A percentile compares a stretch with the other conserved stretches of the same genome.
These are phyloP conservation scores for Rubia peregrina DNA, from an alignment of 305 asterid genomes.

Conservation along the genomic window DNA sequence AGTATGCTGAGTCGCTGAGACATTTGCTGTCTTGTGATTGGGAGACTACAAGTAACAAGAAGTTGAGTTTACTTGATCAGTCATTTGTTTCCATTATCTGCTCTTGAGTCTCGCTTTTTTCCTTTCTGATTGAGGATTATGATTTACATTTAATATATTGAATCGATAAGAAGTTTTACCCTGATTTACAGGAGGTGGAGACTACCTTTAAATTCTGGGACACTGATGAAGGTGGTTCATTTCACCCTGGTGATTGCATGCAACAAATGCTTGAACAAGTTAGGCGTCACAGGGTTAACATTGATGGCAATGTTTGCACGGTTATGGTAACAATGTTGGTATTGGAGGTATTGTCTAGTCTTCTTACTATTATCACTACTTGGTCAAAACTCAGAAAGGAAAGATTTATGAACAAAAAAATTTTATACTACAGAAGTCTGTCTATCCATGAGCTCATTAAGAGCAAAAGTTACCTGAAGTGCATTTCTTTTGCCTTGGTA, in stretches of 20 bases:
- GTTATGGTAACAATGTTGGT: constrained; percentile 84
- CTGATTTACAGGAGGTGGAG: constrained; percentile 51
- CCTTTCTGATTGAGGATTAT: background rate
- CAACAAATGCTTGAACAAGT: constrained; percentile 93
- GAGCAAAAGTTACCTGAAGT: background rate
- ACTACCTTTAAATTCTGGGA: constrained; percentile 58
- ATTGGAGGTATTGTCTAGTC: constrained; percentile 53
- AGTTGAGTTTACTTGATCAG: constrained; percentile 1
- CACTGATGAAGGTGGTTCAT: constrained; percentile 47
- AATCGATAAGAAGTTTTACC: background rate
- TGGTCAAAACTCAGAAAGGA: constrained; percentile 1
- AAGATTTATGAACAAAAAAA: background rate
- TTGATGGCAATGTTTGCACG: constrained; percentile 80
- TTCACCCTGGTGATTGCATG: constrained; percentile 84
- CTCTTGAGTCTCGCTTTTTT: background rate
- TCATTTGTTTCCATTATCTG: background rate
- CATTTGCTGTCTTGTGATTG: background rate
- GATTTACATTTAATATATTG: background rate
- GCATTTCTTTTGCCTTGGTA: background rate
- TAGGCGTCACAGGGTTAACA: constrained; percentile 76
- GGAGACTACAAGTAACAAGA: constrained; percentile 15
- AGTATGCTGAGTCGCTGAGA: background rate
- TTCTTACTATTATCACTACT: background rate
- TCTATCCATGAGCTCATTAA: background rate
- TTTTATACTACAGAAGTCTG: background rate